A percentile compares a stretch with the other conserved stretches of the same genome.
Evolutionary conservation across 129 eudicot genomes (phyloP).

Genomic region (Lactuca sativa): DNA sequence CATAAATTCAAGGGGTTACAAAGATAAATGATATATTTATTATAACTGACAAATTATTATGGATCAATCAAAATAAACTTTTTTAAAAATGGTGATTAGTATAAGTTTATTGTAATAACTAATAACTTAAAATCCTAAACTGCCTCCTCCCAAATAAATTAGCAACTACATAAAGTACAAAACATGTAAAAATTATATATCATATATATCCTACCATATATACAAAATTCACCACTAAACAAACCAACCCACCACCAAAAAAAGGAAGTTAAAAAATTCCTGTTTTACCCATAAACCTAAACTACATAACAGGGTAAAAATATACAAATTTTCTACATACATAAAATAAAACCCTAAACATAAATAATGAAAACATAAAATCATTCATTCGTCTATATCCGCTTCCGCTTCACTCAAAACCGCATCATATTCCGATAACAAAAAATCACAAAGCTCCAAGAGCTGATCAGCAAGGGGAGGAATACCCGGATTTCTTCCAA

Average conservation of each 20-base stretch:
- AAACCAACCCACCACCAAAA: constrained; percentile 10
- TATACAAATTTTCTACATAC: constrained; percentile 22
- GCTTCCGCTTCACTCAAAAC: constrained; percentile 70
- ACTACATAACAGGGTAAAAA: constrained; percentile 6
- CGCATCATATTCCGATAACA: constrained; percentile 45
- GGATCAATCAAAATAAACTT: too few relatives aligned
- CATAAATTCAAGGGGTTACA: too few relatives aligned
- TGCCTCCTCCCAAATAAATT: background rate
- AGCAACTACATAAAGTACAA: constrained; percentile 11
- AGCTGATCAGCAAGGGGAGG: constrained; percentile 93
- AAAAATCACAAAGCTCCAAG: constrained; percentile 75
- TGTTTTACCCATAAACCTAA: constrained; percentile 9
- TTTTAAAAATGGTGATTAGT: too few relatives aligned
- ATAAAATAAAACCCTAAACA: background rate
- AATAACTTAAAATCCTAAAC: too few relatives aligned
- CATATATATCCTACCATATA: constrained; percentile 11
- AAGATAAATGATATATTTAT: too few relatives aligned
- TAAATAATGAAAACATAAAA: too few relatives aligned
- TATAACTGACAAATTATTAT: too few relatives aligned
- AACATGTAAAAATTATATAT: constrained; percentile 17
- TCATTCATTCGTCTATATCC: constrained; percentile 44
- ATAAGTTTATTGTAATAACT: too few relatives aligned
- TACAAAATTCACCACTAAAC: constrained; percentile 13
- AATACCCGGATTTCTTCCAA: constrained; percentile 69
- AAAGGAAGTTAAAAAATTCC: background rate